Conservation (phyloP, 345 rosid species). For the Linum lewisii region DNA sequence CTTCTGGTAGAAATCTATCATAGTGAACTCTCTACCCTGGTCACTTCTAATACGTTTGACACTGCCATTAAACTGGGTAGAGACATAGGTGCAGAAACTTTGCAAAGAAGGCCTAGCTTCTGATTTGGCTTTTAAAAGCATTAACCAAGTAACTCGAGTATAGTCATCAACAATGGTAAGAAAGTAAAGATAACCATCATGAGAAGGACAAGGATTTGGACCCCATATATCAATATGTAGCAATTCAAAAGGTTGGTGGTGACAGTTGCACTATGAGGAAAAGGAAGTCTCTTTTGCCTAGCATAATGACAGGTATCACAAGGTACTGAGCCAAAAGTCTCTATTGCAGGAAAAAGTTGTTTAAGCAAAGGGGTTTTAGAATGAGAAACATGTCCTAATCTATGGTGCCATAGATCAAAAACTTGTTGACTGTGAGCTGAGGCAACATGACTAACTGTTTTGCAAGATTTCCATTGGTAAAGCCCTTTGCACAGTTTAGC, state of each 20-base stretch:
- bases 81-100: too few relatives aligned
- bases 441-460: not conserved
- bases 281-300: not conserved
- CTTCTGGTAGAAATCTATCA: too few relatives aligned
- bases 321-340: not conserved
- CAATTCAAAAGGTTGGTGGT: not conserved
- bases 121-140: too few relatives aligned
- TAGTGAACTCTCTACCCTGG: too few relatives aligned
- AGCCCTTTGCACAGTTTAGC: not conserved
- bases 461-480: not conserved
- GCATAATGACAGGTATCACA: not conserved
- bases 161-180: not conserved
- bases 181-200: not conserved
- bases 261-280: too few relatives aligned
- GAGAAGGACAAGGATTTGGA: not conserved
- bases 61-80: too few relatives aligned
- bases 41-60: too few relatives aligned
- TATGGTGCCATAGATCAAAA: not conserved
- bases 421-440: not conserved
- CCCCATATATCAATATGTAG: not conserved
- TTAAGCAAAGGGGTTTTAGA: not conserved
- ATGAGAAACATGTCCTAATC: not conserved
- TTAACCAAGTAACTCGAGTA: too few relatives aligned
- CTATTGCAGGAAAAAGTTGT: not conserved
- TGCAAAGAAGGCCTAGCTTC: too few relatives aligned